Conservation (phyloP, 345 rosid species). For the Linum tenue region DNA sequence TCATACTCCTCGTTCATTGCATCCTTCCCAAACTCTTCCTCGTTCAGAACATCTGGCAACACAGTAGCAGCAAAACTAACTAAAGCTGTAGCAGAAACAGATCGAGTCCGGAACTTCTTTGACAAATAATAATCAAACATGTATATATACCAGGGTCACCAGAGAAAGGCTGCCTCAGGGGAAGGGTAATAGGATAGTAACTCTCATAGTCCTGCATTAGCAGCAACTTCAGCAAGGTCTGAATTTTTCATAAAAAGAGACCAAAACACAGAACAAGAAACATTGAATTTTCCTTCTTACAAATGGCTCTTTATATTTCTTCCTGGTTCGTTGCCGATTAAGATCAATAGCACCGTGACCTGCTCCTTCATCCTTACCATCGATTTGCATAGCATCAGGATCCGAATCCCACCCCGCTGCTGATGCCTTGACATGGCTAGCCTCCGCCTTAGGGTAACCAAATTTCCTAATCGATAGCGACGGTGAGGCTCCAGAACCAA, state of each 20-base stretch:
- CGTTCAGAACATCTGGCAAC: slow-evolving; percentile 17
- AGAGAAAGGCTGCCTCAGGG: slow-evolving; percentile 20
- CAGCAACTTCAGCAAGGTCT: not conserved
- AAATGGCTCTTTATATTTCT: not conserved
- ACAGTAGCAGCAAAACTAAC: not conserved
- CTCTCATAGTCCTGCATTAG: slow-evolving; percentile 18
- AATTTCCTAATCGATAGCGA: not conserved
- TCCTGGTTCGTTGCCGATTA: not conserved
- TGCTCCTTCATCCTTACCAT: not conserved
- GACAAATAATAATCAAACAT: not conserved
- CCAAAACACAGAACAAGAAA: too few relatives aligned
- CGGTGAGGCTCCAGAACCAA: not conserved
- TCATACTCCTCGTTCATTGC: slow-evolving; percentile 15
- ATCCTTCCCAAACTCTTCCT: slow-evolving; percentile 24
- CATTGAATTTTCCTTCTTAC: not conserved
- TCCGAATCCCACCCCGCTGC: not conserved
- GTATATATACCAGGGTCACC: slow-evolving; percentile 20
- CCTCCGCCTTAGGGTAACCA: not conserved
- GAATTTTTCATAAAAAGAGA: not conserved
- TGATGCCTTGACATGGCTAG: not conserved
- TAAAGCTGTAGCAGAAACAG: not conserved
- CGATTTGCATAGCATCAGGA: not conserved
- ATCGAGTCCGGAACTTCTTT: not conserved
- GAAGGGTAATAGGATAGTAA: slow-evolving; percentile 21
- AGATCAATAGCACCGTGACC: not conserved